phyloP scores from a whole-genome alignment of 2,329 filamentous ascomycete species.

The Alternaria ventricosa region DNA sequence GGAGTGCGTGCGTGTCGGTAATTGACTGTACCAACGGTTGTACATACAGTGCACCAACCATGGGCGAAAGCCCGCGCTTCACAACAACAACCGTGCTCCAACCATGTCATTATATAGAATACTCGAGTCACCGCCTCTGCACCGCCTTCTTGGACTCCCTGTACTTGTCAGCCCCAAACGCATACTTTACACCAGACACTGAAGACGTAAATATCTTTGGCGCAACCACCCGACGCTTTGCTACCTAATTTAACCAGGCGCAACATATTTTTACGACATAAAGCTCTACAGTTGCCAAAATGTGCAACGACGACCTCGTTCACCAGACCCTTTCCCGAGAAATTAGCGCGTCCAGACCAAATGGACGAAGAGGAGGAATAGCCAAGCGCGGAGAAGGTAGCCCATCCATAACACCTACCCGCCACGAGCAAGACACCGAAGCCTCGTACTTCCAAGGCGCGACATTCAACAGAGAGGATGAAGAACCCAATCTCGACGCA shows the following conservation, averaged over 20 bases:
- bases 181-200: not conserved
- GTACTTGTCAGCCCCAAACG: not conserved
- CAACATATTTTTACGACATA: not conserved
- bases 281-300: not conserved
- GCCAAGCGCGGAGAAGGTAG: conserved; percentile 33
- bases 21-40: not conserved
- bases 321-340: conserved; percentile 20
- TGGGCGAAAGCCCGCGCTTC: not conserved
- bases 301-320: not conserved
- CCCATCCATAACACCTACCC: conserved; percentile 10
- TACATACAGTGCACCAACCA: not conserved
- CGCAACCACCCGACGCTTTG: not conserved
- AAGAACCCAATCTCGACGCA: conserved; percentile 16
- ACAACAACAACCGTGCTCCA: not conserved
- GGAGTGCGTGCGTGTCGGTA: not conserved
- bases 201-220: not conserved
- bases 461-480: conserved; percentile 21
- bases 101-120: not conserved
- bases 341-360: conserved; percentile 29
- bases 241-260: not conserved
- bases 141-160: not conserved
- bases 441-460: conserved; percentile 26
- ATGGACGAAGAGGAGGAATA: conserved; percentile 33
- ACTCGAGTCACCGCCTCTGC: not conserved
- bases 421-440: conserved; percentile 13